Percentiles rank a stretch among this genome's conserved stretches.
Conservation (phyloP, 441 rosid species). For the Kokia cookei region DNA sequence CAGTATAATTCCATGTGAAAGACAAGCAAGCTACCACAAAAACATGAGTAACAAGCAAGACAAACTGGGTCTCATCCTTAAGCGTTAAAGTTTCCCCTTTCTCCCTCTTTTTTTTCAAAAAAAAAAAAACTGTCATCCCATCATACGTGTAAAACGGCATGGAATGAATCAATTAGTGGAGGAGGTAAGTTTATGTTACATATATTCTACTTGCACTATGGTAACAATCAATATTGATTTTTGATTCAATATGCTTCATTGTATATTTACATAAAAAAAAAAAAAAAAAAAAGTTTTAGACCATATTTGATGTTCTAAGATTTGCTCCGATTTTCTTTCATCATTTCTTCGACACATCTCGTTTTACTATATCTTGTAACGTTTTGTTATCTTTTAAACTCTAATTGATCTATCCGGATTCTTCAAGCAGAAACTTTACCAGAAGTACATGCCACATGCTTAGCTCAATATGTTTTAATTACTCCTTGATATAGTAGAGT, state of each 20-base stretch:
- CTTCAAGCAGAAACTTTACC: constrained; percentile 2
- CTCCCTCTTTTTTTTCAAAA: too few relatives aligned
- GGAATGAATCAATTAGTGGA: constrained; percentile 2
- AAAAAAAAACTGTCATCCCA: constrained; percentile 11
- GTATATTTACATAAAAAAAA: too few relatives aligned
- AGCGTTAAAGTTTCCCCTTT: constrained; percentile 8
- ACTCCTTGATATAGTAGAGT: not conserved
- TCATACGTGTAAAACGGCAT: not conserved
- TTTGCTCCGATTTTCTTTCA: too few relatives aligned
- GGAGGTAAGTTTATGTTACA: constrained; percentile 9
- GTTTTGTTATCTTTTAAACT: not conserved
- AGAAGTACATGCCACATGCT: too few relatives aligned
- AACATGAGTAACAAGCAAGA: constrained; percentile 4
- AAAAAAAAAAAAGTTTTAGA: too few relatives aligned
- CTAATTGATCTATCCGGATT: constrained; percentile 5
- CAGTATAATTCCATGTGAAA: constrained; percentile 10
- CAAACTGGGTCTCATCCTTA: constrained; percentile 12
- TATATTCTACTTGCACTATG: not conserved
- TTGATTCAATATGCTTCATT: too few relatives aligned
- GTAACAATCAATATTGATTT: not conserved
- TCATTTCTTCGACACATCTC: too few relatives aligned
- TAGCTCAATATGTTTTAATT: not conserved
- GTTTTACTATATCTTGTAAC: too few relatives aligned
- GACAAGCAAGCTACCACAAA: constrained; percentile 2
- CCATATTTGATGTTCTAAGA: too few relatives aligned